Evolutionary conservation across 2,329 filamentous ascomycete species (phyloP).

Genomic region (Pseudogymnoascus sp.): DNA sequence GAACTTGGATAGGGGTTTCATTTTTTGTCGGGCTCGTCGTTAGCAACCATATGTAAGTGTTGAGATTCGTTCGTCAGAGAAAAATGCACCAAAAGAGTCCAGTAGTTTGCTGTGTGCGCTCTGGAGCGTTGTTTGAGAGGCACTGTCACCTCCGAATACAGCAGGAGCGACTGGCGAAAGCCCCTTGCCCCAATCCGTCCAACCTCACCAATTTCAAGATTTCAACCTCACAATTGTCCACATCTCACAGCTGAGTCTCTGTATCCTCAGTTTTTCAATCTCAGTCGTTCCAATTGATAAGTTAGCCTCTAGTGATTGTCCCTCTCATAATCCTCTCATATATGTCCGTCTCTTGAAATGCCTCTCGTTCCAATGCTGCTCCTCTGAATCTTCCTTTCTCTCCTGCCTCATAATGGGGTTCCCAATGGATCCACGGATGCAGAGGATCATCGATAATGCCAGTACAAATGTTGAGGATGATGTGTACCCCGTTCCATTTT

Average conservation of each 20-base stretch:
- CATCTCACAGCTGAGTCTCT: neutral
- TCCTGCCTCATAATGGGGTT: slow-evolving; percentile 14
- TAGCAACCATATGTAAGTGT: neutral
- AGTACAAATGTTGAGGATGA: neutral
- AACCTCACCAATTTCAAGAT: neutral
- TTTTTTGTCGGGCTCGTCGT: neutral
- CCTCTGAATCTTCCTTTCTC: neutral
- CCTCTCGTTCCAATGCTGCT: neutral
- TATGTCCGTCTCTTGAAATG: neutral
- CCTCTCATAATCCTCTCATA: neutral
- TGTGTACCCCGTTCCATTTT: neutral
- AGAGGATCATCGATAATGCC: slow-evolving; percentile 20
- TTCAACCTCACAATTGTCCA: neutral
- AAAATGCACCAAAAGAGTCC: neutral
- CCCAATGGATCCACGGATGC: slow-evolving; percentile 21
- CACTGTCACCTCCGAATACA: neutral
- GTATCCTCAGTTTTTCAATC: neutral
- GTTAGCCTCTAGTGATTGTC: neutral
- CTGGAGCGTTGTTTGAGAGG: neutral
- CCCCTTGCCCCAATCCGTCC: neutral
- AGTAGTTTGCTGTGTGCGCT: neutral
- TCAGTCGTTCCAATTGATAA: neutral
- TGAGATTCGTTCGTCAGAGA: neutral
- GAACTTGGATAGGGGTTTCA: neutral
- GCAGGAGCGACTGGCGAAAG: neutral